Evolutionary conservation across 75 land plant genomes (phyloP), one percentile per base, ranked within the genome.

Genomic region (Pinus tabuliformis): DNA sequence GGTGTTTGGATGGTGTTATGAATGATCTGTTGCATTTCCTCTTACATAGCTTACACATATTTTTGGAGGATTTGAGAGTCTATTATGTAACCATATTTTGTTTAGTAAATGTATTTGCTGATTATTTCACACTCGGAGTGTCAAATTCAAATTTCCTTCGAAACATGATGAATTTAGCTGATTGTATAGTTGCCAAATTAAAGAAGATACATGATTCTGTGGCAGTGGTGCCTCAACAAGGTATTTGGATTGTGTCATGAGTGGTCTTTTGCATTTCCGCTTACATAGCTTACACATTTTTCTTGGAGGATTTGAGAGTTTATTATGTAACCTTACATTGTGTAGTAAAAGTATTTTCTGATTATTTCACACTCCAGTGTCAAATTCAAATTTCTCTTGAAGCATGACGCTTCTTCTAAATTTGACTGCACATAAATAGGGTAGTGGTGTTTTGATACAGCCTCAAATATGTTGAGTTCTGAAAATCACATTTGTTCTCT

Each of bases 211-310:
- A 90, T 73, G 95, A 97, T 80, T 77, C 86, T 14, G 93, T 97
- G 16, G 98, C 92, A 74, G 84, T 93, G 13, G 81, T 92, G 60
- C 93, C 98, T 0, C 85, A 87, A 94, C 65, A 85, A 92, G 84
- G 99, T 96, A 84, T 80, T 68, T 65, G 22, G 14, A 15, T 60
- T 65, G 57, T 15, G 20, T 64, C 72, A 73, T 33, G 6, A 71
- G n/a, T 78, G 5, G 16, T 17, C 20, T 17, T 20, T 24, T 78
- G 24, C 17, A 58, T 62, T 37, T 65, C 62, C 28, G 16, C 17
- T 81, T 61, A 5, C 52, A 30, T 57, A 42, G 9, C n/a, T n/a
- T 21, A 18, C 56, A 65, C 14, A 6, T 58, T 8, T 78, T 20
- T 78, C 20, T 68, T 42, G 49, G 18, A 42, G 49, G 17, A 45